Conservation (phyloP, 768 basidiomycete genomes). For the Russula sp. region DNA sequence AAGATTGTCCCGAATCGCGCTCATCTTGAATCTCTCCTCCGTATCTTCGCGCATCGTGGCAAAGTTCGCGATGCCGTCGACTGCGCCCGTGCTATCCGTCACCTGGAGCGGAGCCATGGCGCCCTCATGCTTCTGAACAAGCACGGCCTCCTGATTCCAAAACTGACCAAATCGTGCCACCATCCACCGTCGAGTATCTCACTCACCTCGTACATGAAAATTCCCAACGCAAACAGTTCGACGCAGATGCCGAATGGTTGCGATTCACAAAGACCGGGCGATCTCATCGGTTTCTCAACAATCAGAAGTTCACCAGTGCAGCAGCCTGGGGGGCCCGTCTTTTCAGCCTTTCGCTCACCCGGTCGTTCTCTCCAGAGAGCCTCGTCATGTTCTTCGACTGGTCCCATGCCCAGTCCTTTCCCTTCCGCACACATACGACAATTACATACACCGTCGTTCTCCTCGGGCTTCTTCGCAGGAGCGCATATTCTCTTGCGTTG, state of each 20-base stretch:
- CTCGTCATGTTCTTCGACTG: constrained; percentile 43
- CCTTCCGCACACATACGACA: constrained; percentile 41
- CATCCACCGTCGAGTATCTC: constrained; percentile 20
- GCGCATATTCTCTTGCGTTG: constrained; percentile 43
- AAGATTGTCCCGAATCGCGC: constrained; percentile 41
- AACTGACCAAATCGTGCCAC: not conserved
- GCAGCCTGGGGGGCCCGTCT: constrained; percentile 24
- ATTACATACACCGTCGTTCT: constrained; percentile 55
- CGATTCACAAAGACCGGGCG: constrained; percentile 2
- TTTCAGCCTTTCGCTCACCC: constrained; percentile 15
- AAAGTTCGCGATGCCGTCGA: constrained; percentile 42
- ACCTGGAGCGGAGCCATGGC: constrained; percentile 27
- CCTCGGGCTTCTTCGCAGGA: constrained; percentile 49
- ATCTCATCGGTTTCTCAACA: constrained; percentile 14
- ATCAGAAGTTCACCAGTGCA: not conserved
- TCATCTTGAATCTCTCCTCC: constrained; percentile 51
- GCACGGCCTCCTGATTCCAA: not conserved
- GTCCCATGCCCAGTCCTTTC: constrained; percentile 32
- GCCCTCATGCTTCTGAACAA: not conserved
- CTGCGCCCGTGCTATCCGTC: constrained; percentile 44
- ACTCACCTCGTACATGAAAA: constrained; percentile 21
- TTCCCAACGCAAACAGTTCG: not conserved
- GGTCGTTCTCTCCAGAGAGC: constrained; percentile 30
- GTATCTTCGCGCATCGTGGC: constrained; percentile 47
- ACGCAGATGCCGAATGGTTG: constrained; percentile 18